phyloP scores from a whole-genome alignment of 495 filamentous ascomycete genomes.

The Schizothecium vesticola region DNA sequence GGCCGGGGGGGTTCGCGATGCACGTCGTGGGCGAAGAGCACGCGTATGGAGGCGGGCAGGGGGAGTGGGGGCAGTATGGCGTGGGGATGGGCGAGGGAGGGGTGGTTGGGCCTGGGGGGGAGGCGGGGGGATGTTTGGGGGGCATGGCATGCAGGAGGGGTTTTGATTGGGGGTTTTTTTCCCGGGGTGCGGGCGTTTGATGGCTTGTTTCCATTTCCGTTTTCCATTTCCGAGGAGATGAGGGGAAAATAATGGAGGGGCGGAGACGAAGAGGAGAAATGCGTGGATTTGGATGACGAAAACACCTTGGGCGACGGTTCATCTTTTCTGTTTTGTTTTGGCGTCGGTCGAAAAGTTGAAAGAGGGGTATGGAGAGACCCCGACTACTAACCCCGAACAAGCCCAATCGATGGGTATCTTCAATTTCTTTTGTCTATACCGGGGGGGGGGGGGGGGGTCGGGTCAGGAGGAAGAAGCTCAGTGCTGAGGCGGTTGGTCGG shows the following conservation, averaged over 20 bases:
- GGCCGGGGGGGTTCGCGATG: slow-evolving; percentile 1
- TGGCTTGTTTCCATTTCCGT: background rate
- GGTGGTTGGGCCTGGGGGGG: background rate
- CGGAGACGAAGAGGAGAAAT: background rate
- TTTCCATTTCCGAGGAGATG: background rate
- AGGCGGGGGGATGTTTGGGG: slow-evolving; percentile 1
- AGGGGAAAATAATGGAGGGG: background rate
- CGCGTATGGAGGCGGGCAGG: background rate
- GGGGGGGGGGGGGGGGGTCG: background rate
- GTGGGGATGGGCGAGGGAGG: background rate
- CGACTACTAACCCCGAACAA: background rate
- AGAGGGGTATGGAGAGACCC: background rate
- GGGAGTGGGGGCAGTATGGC: background rate
- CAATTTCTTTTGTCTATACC: background rate
- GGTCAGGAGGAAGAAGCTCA: background rate
- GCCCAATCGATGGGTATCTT: background rate
- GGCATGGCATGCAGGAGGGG: slow-evolving; percentile 8
- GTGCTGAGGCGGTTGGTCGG: background rate
- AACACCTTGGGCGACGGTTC: no score
- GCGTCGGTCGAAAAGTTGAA: background rate
- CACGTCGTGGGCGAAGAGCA: slow-evolving; percentile 5
- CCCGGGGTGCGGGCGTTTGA: background rate
- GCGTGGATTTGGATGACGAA: no score
- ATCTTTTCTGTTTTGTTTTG: background rate
- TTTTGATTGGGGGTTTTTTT: background rate